Evolutionary conservation across 2,329 filamentous ascomycete species (phyloP).

Genomic region (Hypoxylon sp.): DNA sequence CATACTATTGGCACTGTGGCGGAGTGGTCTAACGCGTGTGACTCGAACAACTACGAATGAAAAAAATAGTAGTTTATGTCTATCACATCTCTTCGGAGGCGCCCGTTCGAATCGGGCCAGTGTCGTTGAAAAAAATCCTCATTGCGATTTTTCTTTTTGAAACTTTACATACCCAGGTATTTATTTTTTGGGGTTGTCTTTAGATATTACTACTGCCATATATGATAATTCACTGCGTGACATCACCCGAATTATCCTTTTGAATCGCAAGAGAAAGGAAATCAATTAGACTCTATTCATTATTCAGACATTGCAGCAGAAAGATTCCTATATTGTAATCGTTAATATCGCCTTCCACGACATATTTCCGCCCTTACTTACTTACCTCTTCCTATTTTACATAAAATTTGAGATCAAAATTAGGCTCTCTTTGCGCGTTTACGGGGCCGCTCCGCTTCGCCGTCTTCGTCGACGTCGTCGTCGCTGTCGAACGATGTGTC

Average conservation of each 20-base stretch:
- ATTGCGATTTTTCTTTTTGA: slow-evolving; percentile 2
- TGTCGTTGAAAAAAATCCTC: slow-evolving; percentile 7
- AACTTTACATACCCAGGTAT: too few species aligned
- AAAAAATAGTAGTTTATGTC: not conserved
- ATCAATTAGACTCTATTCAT: too few species aligned
- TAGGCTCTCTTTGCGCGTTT: not conserved
- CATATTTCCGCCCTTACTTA: too few species aligned
- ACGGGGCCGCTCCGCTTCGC: not conserved
- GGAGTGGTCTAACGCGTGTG: slow-evolving; percentile 34
- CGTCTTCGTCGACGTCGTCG: not conserved
- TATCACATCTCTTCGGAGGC: slow-evolving; percentile 38
- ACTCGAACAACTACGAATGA: slow-evolving; percentile 12
- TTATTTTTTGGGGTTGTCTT: not conserved
- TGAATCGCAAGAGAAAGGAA: too few species aligned
- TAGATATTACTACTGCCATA: not conserved
- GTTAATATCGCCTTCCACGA: too few species aligned
- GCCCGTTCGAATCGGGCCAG: slow-evolving; percentile 37
- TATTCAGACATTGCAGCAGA: too few species aligned
- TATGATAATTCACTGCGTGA: not conserved
- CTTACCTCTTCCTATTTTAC: too few species aligned
- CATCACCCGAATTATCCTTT: too few species aligned
- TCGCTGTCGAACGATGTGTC: not conserved
- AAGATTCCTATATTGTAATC: too few species aligned
- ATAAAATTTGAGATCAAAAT: too few species aligned
- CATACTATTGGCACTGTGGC: slow-evolving; percentile 6